Evolutionary conservation across 2,329 filamentous ascomycete genomes (phyloP), one percentile per base, ranked within the genome.

Genomic region (Lithohypha guttulata): DNA sequence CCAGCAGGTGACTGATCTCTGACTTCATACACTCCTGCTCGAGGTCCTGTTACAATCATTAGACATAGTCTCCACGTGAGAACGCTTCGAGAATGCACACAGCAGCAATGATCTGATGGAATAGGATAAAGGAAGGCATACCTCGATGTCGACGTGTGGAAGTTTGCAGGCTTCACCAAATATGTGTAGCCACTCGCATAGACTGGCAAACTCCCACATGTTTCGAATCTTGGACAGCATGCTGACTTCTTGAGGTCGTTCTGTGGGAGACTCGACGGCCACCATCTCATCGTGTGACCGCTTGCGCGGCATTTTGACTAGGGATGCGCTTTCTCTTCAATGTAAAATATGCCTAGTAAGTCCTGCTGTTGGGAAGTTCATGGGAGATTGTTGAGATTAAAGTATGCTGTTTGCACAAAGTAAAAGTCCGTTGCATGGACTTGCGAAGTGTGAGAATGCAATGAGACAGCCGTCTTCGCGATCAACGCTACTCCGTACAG

Each of bases 131-230:
- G 8, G 11, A 18, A 11, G 35, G 53, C 65, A 53, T 75, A 94
- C 91, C 66, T 96, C 87, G 48, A 95, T 82, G 55, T 89, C 85
- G 47, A 95, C 71, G 46, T 93, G 82, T 52, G 91, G 81, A 49
- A 96, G 83, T 65, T 93, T 95, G 58, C 93, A 79, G 29, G 79
- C 79, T 53, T 81, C 79, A 45, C 89, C 87, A 60, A 98, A 98
- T 27, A 89, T 75, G 58, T 80, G 83, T 45, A 96, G 84, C 73
- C 86, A 98, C 63, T 98, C 89, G 64, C 81, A 86, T 6, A 96
- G 66, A 55, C 86, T 89, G 45, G 89, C 84, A 62, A 96, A 95
- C 60, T 95, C 83, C 87, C 89, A 96, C 71, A 84, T 86, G 57
- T 84, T 91, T 47, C 89, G 77, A 50, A 96, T 73, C 49, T 71